These are phyloP conservation scores for Xylaria sp. DNA, from an alignment of 2,329 filamentous ascomycete species.

Conservation along the genomic window DNA sequence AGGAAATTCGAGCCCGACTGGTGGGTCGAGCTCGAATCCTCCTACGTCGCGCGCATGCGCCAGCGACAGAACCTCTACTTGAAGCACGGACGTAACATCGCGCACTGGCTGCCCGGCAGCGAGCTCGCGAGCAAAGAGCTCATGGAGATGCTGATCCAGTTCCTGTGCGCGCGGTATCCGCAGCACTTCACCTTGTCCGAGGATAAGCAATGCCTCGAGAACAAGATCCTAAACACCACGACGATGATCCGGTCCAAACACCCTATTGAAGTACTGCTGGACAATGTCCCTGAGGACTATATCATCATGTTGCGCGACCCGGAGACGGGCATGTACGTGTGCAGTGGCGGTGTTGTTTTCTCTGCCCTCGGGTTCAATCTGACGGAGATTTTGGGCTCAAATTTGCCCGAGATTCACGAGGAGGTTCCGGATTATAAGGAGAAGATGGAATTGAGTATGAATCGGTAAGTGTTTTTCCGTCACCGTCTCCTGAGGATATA, in stretches of 20 bases:
- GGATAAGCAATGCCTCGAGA: constrained; percentile 56
- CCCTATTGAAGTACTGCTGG: constrained; percentile 64
- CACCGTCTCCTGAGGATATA: too few relatives aligned
- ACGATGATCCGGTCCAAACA: constrained; percentile 56
- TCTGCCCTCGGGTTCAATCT: constrained; percentile 78
- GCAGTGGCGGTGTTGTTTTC: constrained; percentile 73
- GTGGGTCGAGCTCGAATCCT: constrained; percentile 83
- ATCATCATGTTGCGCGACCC: constrained; percentile 69
- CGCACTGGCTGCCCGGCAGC: constrained; percentile 65
- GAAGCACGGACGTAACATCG: constrained; percentile 57
- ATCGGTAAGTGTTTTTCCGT: constrained; percentile 49
- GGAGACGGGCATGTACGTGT: constrained; percentile 63
- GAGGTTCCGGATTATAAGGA: constrained; percentile 78
- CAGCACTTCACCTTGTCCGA: constrained; percentile 60
- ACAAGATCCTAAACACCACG: constrained; percentile 59
- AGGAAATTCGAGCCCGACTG: constrained; percentile 75
- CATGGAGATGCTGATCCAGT: constrained; percentile 82
- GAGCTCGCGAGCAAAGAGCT: constrained; percentile 78
- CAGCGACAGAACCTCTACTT: constrained; percentile 62
- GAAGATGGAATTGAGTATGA: constrained; percentile 85
- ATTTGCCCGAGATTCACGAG: constrained; percentile 65
- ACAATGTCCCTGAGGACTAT: constrained; percentile 82
- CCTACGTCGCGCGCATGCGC: constrained; percentile 61
- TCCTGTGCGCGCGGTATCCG: constrained; percentile 72
- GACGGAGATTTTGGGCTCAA: constrained; percentile 64